phyloP scores from a whole-genome alignment of 2,329 filamentous ascomycete genomes.

The Niveomyces coronatus region DNA sequence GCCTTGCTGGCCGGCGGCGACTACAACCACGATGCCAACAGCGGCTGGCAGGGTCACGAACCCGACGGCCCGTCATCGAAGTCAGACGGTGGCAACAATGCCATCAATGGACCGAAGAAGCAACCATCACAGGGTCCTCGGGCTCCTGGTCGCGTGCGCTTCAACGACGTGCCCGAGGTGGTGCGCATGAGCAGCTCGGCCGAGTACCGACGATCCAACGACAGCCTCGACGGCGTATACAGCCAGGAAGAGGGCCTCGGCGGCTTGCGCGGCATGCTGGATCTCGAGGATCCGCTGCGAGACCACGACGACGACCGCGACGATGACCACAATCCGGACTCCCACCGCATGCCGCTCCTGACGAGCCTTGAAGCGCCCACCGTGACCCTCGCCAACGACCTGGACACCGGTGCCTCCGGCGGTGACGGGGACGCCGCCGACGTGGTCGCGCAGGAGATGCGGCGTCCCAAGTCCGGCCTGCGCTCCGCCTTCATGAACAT shows the following conservation, averaged over 20 bases:
- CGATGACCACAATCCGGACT: too few species aligned
- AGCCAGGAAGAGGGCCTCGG: neutral
- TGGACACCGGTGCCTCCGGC: constrained; percentile 27
- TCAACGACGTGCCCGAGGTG: constrained; percentile 47
- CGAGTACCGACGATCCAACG: constrained; percentile 8
- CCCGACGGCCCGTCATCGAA: neutral
- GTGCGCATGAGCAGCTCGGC: constrained; percentile 22
- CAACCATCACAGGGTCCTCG: constrained; percentile 15
- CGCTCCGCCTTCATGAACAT: constrained; percentile 97
- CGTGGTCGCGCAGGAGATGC: constrained; percentile 43
- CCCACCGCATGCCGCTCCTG: constrained; percentile 62
- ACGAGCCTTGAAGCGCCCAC: constrained; percentile 78
- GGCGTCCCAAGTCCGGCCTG: constrained; percentile 73
- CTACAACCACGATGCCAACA: constrained; percentile 10
- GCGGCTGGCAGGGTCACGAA: constrained; percentile 2
- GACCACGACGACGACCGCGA: constrained; percentile 10
- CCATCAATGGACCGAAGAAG: neutral
- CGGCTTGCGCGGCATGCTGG: constrained; percentile 23
- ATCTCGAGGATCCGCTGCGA: constrained; percentile 19
- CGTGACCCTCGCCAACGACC: constrained; percentile 52
- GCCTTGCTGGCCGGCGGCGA: constrained; percentile 15
- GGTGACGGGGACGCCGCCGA: constrained; percentile 29
- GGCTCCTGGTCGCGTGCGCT: constrained; percentile 63
- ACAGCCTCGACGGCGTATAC: neutral
- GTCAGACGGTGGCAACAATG: neutral